Base-by-base conservation (phyloP, 345 rosid genomes). In the Ricinus communis region DNA sequence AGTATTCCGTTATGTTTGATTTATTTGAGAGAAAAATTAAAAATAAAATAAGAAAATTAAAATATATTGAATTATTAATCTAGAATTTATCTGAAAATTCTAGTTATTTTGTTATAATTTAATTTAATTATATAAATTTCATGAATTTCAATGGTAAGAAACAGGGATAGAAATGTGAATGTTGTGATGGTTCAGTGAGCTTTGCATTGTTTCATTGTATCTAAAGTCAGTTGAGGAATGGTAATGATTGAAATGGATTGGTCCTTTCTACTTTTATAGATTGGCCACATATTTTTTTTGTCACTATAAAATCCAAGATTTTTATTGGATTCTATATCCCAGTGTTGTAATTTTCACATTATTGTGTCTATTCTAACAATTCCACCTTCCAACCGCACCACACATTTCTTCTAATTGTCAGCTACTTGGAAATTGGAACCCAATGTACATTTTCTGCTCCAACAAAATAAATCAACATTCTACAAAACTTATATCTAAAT, bases 281-380 rank as follows among this genome's bases (percentile, higher is more conserved):
- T 27, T 46, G 60, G 40, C 63, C 72, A 56, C 43, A 41, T 9
- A 45, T 57, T 68, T 54, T 38, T 16, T 55, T 54, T 18, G 21
- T 25, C 55, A 8, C 15, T 27, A 28, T 25, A 24, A 40, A n/a
- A 19, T 62, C 63, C 63, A 68, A 55, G 36, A 41, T 38, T 31
- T 12, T 51, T 31, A 28, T 33, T 22, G 70, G 58, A 33, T 10
- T 24, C 9, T 11, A 41, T 24, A 18, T 11, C 5, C 5, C 0
- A 18, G 60, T 24, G 61, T 25, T 68, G 51, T 68, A 38, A 53
- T 68, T 22, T 0, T 54, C 62, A 21, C n/a, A n/a, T n/a, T n/a
- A n/a, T n/a, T n/a, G n/a, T n/a, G n/a, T n/a, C n/a, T n/a, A n/a
- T 19, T 15, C 0, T 22, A 5, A 0, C 28, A 1, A 1, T 13